Conservation (phyloP, 495 filamentous ascomycete species). For the Aspergillus cavernicola region DNA sequence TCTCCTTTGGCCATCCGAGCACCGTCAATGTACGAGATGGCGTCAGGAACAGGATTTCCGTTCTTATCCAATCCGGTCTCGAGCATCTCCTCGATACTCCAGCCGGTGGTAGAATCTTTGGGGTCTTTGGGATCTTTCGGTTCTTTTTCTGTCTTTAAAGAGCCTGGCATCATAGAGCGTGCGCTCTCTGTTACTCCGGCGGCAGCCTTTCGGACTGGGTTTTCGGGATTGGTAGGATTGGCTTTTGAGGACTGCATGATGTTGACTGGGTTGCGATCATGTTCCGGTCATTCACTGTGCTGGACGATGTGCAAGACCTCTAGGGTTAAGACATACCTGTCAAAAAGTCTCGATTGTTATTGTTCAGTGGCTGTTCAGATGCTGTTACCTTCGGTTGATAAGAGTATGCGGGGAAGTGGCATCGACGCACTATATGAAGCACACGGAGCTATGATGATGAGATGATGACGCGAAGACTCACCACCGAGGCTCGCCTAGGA, state of each 20-base stretch:
- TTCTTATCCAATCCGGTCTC: constrained; percentile 24
- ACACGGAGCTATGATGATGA: constrained; percentile 9
- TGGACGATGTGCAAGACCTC: neutral
- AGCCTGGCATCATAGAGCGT: neutral
- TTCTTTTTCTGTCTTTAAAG: no score
- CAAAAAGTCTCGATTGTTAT: no score
- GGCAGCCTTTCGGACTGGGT: neutral
- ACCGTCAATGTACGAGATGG: constrained; percentile 22
- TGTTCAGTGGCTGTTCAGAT: no score
- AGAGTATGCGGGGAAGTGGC: no score
- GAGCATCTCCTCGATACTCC: constrained; percentile 29
- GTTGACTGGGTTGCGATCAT: neutral
- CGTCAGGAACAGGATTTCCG: constrained; percentile 37
- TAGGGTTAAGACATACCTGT: no score
- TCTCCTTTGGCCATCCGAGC: constrained; percentile 14
- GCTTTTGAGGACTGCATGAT: constrained; percentile 15
- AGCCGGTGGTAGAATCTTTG: constrained; percentile 11
- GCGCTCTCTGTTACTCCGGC: neutral
- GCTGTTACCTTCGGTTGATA: no score
- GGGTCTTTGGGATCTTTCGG: no score
- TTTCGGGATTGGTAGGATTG: neutral
- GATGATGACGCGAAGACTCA: constrained; percentile 15
- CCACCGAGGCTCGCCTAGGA: no score
- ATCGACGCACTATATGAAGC: neutral
- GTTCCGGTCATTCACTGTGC: neutral